These are phyloP conservation scores for Lactarius akahatsu DNA, from an alignment of 768 basidiomycete genomes.

Conservation along the genomic window DNA sequence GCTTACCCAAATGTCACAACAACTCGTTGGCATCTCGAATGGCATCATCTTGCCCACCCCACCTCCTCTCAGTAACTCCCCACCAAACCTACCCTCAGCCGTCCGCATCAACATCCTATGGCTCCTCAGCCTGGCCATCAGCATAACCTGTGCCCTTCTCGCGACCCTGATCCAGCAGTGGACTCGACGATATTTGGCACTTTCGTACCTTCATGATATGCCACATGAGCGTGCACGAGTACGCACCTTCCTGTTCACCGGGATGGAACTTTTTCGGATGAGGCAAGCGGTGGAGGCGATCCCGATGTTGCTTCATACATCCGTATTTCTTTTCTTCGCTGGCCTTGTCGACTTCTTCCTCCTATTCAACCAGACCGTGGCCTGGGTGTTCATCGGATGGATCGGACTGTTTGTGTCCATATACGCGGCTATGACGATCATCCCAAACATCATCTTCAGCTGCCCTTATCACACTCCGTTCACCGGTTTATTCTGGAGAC, in stretches of 20 bases:
- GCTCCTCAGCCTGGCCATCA: conserved; percentile 5
- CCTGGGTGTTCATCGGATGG: conserved; percentile 2
- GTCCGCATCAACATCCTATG: conserved; percentile 7
- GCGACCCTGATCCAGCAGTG: conserved; percentile 12
- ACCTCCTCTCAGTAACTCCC: background rate
- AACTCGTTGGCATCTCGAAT: conserved; percentile 3
- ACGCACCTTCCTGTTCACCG: conserved; percentile 1
- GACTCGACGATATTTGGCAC: conserved; percentile 3
- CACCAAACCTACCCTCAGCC: background rate
- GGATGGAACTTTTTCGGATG: conserved; percentile 4
- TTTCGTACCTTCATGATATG: background rate
- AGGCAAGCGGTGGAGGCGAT: conserved; percentile 1
- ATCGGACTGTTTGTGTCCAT: background rate
- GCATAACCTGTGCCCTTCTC: conserved; percentile 4
- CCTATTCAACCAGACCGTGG: conserved; percentile 5
- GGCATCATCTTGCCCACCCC: background rate
- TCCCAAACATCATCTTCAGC: conserved; percentile 3
- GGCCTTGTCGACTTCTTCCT: conserved; percentile 9
- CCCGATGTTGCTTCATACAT: conserved; percentile 5
- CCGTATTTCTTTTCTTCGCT: conserved; percentile 8
- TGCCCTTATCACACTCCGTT: conserved; percentile 12
- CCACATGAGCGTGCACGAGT: conserved; percentile 7
- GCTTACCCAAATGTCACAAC: conserved; percentile 2
- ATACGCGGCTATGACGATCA: background rate
- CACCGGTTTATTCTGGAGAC: background rate